These are phyloP conservation scores for Colletotrichum ledebouriae DNA, from an alignment of 2,329 filamentous ascomycete species.

Conservation along the genomic window DNA sequence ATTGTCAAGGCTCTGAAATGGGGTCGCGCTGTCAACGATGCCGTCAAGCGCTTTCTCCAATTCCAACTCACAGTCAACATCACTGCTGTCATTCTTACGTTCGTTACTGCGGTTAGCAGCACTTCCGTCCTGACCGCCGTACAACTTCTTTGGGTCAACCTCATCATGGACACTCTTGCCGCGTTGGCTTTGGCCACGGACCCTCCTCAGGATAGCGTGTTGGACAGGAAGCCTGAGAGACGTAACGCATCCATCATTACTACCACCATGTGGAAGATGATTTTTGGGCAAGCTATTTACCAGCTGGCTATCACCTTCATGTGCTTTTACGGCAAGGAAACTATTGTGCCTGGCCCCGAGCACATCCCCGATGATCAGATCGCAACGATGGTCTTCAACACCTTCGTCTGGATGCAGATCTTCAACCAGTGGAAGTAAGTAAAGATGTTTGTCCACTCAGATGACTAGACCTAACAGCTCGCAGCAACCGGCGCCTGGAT, in stretches of 20 bases:
- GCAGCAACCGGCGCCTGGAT: slow-evolving; percentile 88
- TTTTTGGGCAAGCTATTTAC: slow-evolving; percentile 90
- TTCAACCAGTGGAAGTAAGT: slow-evolving; percentile 97
- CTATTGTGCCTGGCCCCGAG: slow-evolving; percentile 46
- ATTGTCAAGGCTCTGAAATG: slow-evolving; percentile 87
- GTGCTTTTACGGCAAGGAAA: slow-evolving; percentile 79
- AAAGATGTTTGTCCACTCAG: slow-evolving; percentile 28
- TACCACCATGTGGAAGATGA: slow-evolving; percentile 99
- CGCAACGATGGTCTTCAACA: slow-evolving; percentile 93
- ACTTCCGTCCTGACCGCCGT: slow-evolving; percentile 86
- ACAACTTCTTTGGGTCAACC: slow-evolving; percentile 94
- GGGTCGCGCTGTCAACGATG: slow-evolving; percentile 83
- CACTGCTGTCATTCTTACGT: slow-evolving; percentile 88
- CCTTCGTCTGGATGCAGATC: slow-evolving; percentile 99
- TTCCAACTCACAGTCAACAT: slow-evolving; percentile 91
- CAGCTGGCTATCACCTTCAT: slow-evolving; percentile 85
- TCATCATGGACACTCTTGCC: slow-evolving; percentile 97
- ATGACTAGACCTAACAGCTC: slow-evolving; percentile 43
- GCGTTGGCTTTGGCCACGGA: slow-evolving; percentile 91
- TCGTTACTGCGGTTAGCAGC: slow-evolving; percentile 83
- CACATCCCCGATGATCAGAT: slow-evolving; percentile 61
- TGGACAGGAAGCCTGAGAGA: slow-evolving; percentile 79
- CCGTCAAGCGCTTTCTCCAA: slow-evolving; percentile 82
- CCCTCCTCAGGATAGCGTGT: slow-evolving; percentile 84
- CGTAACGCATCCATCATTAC: slow-evolving; percentile 78